Conservation (phyloP, 495 filamentous ascomycete species). For the Penicillium antarcticum region DNA sequence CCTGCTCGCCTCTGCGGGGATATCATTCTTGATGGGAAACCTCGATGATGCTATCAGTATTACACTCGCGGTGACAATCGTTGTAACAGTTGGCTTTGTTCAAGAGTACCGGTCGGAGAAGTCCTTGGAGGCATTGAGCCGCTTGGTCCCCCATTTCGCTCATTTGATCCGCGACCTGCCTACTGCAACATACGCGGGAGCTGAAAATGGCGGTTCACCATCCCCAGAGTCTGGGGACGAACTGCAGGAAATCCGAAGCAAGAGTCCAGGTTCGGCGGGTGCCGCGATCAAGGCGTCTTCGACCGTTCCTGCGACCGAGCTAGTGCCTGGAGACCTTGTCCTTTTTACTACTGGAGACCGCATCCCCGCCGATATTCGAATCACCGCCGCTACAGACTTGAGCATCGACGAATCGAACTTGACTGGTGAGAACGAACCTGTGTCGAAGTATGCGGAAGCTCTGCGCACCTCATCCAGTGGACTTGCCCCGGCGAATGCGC, state of each 20-base stretch:
- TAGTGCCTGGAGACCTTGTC: conserved; percentile 91
- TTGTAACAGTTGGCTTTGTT: conserved; percentile 92
- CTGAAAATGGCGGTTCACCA: conserved; percentile 20
- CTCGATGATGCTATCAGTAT: conserved; percentile 96
- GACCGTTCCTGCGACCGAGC: conserved; percentile 78
- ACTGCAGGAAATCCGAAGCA: conserved; percentile 33
- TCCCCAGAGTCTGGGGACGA: conserved; percentile 43
- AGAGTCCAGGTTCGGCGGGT: conserved; percentile 37
- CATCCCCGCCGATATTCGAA: conserved; percentile 93
- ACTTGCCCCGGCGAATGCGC: conserved; percentile 18
- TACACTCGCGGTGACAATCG: conserved; percentile 89
- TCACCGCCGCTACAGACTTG: conserved; percentile 82
- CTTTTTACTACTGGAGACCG: conserved; percentile 93
- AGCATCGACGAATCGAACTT: conserved; percentile 96
- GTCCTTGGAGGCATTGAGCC: conserved; percentile 90
- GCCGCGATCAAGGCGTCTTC: conserved; percentile 68
- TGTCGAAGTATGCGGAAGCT: conserved; percentile 69
- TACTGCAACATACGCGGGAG: conserved; percentile 7
- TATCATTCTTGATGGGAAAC: conserved; percentile 92
- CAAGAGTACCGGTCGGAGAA: conserved; percentile 98
- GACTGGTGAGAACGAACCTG: conserved; percentile 94
- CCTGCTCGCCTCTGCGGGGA: conserved; percentile 83
- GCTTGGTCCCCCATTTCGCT: conserved; percentile 89
- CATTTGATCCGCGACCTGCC: conserved; percentile 72
- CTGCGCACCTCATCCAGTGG: conserved; percentile 32